Conservation (phyloP, 1,284 basidiomycete genomes). For the Rhodotorula sp. region DNA sequence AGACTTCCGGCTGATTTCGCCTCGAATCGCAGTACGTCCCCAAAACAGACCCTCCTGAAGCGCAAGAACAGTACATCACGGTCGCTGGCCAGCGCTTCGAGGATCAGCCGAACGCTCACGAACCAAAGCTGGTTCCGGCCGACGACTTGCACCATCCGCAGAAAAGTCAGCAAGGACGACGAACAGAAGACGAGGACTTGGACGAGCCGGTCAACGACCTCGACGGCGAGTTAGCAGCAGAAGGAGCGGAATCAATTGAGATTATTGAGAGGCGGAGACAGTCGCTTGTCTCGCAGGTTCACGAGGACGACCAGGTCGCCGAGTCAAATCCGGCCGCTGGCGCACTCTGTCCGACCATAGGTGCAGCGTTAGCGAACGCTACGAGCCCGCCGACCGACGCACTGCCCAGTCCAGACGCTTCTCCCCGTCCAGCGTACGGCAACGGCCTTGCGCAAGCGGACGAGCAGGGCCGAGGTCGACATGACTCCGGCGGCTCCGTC, state of each 20-base stretch:
- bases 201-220: background rate
- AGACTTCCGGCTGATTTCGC: background rate
- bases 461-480: constrained; percentile 6
- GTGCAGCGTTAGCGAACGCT: background rate
- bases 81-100: constrained; percentile 22
- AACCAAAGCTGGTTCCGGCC: background rate
- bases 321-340: constrained; percentile 1
- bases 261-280: constrained; percentile 2
- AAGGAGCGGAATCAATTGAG: background rate
- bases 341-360: constrained; percentile 9
- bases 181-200: background rate
- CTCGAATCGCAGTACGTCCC: constrained; percentile 25
- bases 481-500: constrained; percentile 8
- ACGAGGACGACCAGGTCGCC: constrained; percentile 15
- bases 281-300: background rate
- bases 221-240: background rate
- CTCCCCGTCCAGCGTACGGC: background rate
- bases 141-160: background rate
- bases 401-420: background rate
- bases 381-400: background rate
- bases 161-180: background rate
- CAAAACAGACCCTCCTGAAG: constrained; percentile 31
- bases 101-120: background rate
- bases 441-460: no score
- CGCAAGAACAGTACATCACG: constrained; percentile 28